Percentiles rank a stretch among this genome's conserved stretches.
Conservation (phyloP, 139 green algal species). For the Chlorella sp. region DNA sequence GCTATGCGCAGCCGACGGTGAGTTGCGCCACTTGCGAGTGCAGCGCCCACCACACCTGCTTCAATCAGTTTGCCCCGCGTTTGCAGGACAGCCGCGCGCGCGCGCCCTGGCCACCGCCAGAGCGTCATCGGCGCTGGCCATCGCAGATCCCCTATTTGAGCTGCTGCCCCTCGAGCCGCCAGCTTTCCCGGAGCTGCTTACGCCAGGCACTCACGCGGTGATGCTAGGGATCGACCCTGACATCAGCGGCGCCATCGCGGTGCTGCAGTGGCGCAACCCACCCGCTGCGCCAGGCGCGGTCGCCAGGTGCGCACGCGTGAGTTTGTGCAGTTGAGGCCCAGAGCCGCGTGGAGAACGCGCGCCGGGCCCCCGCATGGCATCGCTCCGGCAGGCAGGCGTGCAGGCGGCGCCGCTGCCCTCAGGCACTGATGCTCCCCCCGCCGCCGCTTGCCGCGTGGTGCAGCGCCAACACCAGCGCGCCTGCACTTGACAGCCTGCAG, state of each 20-base stretch:
- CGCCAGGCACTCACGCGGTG: slow-evolving; percentile 23
- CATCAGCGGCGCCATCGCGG: slow-evolving; percentile 51
- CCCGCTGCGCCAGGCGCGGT: background rate
- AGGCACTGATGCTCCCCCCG: background rate
- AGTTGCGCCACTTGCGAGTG: background rate
- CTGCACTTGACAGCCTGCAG: background rate
- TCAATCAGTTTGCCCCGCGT: no score
- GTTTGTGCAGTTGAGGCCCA: background rate
- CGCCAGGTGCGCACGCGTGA: background rate
- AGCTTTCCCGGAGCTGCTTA: slow-evolving; percentile 30
- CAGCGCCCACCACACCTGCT: background rate
- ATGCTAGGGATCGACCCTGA: slow-evolving; percentile 71
- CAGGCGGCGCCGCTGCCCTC: background rate
- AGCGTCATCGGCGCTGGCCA: no score
- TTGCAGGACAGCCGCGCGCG: no score
- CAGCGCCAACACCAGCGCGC: background rate
- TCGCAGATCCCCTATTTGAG: background rate
- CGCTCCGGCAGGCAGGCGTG: background rate
- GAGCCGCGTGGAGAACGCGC: slow-evolving; percentile 13
- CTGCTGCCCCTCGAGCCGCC: background rate
- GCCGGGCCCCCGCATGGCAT: background rate
- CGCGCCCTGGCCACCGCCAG: no score
- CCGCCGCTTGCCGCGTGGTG: background rate
- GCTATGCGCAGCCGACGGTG: no score
- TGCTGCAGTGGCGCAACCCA: slow-evolving; percentile 34